Evolutionary conservation across 345 rosid species (phyloP).

Genomic region (Viola odorata): DNA sequence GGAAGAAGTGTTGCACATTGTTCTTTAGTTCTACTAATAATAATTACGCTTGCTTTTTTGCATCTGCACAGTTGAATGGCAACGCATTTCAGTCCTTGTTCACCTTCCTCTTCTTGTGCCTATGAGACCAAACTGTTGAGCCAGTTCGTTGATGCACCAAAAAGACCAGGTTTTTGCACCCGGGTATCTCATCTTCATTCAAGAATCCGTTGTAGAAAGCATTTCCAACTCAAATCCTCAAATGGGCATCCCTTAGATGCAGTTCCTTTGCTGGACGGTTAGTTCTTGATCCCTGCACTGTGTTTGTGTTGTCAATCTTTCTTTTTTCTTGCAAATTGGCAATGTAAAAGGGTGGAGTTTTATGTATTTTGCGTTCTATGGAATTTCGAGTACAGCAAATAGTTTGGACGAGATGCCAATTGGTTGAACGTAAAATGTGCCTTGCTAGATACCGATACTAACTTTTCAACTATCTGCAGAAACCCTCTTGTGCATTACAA

Average conservation of each 20-base stretch:
- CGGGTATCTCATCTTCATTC: constrained; percentile 41
- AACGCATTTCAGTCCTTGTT: constrained; percentile 33
- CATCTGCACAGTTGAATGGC: constrained; percentile 34
- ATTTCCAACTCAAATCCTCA: constrained; percentile 48
- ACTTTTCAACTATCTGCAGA: too few species aligned
- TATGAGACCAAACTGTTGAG: constrained; percentile 26
- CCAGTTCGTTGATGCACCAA: constrained; percentile 30
- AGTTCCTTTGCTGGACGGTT: constrained; percentile 55
- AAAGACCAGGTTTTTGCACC: constrained; percentile 27
- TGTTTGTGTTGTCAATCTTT: not conserved
- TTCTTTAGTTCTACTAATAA: too few species aligned
- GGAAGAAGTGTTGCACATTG: not conserved
- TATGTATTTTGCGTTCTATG: not conserved
- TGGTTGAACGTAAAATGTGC: too few species aligned
- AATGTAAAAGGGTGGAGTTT: not conserved
- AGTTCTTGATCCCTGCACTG: constrained; percentile 19
- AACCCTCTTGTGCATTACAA: too few species aligned
- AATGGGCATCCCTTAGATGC: constrained; percentile 56
- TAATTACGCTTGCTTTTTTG: not conserved
- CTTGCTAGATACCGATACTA: too few species aligned
- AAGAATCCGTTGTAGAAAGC: constrained; percentile 32
- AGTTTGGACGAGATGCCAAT: too few species aligned
- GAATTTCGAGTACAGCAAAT: too few species aligned
- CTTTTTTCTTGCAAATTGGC: not conserved
- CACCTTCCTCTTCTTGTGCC: constrained; percentile 32